Conservation (phyloP, 2,329 filamentous ascomycete genomes). For the Fusarium sp. region DNA sequence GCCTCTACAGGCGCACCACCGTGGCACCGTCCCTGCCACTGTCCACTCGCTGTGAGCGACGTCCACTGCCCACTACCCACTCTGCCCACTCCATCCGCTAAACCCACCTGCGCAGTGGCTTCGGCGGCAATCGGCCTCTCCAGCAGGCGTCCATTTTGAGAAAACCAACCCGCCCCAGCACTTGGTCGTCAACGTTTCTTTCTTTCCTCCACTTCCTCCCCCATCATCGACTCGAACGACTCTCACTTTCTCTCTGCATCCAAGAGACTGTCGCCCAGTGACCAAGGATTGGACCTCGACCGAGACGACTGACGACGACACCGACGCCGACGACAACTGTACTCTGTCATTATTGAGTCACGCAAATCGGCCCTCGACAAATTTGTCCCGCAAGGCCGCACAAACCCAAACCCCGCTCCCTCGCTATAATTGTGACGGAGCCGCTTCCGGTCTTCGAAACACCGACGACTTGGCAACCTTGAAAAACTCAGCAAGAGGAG, state of each 20-base stretch:
- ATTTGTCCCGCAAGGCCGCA: constrained; percentile 43
- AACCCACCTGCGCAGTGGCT: constrained; percentile 43
- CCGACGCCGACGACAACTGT: constrained; percentile 24
- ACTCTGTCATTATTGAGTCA: constrained; percentile 27
- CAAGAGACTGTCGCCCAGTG: constrained; percentile 19
- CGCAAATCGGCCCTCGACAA: constrained; percentile 27
- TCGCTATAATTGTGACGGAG: constrained; percentile 30
- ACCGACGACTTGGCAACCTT: constrained; percentile 18
- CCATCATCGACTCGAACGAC: constrained; percentile 31
- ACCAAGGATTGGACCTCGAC: constrained; percentile 14
- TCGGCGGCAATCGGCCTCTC: constrained; percentile 50
- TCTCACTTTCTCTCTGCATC: constrained; percentile 11
- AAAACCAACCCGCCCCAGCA: constrained; percentile 44
- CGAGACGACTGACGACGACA: constrained; percentile 26
- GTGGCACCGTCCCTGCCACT: constrained; percentile 8
- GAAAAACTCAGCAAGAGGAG: constrained; percentile 25
- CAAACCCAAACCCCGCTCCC: constrained; percentile 44
- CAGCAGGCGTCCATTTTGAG: constrained; percentile 45
- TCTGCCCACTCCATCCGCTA: constrained; percentile 38
- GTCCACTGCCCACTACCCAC: constrained; percentile 41
- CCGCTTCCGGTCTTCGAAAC: constrained; percentile 28
- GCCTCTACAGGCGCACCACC: constrained; percentile 21
- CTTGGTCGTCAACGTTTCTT: constrained; percentile 34
- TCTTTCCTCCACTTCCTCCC: constrained; percentile 48
- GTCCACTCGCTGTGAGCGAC: constrained; percentile 24